Base-by-base conservation (phyloP, 2,329 filamentous ascomycete genomes). In the Colletotrichum sp. region DNA sequence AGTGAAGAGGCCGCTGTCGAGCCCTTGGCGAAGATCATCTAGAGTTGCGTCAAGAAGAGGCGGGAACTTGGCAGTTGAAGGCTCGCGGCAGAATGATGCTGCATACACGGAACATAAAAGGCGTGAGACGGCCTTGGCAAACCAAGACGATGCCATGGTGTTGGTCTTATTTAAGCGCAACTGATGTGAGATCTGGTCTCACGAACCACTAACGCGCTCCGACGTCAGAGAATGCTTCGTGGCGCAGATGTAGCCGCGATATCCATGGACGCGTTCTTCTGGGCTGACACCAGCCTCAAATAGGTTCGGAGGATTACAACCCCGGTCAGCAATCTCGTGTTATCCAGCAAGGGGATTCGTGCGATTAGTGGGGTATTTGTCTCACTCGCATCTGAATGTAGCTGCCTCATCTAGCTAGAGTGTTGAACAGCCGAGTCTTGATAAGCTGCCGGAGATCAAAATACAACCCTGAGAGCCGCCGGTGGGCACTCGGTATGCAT, bases 1-100 rank as follows among this genome's bases (percentile, higher is more conserved):
- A 15, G 82, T 82, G 65, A 83, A 82, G 10, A 72, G 60, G 6
- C 79, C 80, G 7, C 34, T 68, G 7, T 81, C 77, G 5, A 84
- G 78, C 6, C 81, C 64, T 39, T 26, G 24, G 9, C 26, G 64
- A 6, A 71, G 34, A 4, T 71, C 60, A 18, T 62, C 67, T n/a
- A 66, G 34, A 5, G 26, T 75, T 13, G 60, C 67, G n/a, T 75
- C 67, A 0, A 71, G 44, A 4, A 75, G 39, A 0, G 59, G 26
- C 16, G 71, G 71, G 6, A 74, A 52, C 1, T 15, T 5, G 15
- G 3, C 0, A 8, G 16, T 28, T 2, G 52, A 12, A 16, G 55
- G 52, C 9, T 26, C 5, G 8, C 8, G 18, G 55, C 65, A 68
- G 8, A 26, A 8, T 8, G 18, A 18, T 4, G 21, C 18, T 13